Evolutionary conservation across 768 basidiomycete species (phyloP).

Genomic region (Podaxis sp.): DNA sequence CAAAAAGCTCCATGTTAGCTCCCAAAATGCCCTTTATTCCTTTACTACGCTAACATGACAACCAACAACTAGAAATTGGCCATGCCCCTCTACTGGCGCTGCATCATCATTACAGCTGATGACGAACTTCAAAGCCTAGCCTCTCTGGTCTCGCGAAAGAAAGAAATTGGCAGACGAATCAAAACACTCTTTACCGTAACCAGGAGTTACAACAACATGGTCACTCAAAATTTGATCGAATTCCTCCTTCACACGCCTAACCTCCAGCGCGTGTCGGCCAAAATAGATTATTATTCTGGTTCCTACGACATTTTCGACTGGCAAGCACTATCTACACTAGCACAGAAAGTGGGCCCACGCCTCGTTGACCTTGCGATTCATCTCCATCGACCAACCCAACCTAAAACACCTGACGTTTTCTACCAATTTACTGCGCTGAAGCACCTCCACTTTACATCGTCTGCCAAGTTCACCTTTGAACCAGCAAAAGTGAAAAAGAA

Average conservation of each 20-base stretch:
- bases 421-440: slow-evolving; percentile 1
- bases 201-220: neutral
- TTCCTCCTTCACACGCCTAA: neutral
- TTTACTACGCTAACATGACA: neutral
- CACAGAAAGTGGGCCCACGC: neutral
- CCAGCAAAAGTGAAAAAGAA: neutral
- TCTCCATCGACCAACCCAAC: slow-evolving; percentile 1
- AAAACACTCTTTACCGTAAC: neutral
- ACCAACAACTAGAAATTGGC: neutral
- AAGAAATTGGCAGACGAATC: slow-evolving; percentile 3
- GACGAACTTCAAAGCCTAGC: neutral
- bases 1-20: slow-evolving; percentile 7
- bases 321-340: neutral
- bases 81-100: slow-evolving; percentile 7
- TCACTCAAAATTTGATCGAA: slow-evolving; percentile 1
- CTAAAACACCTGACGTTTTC: slow-evolving; percentile 3
- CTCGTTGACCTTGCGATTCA: slow-evolving; percentile 6
- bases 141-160: neutral
- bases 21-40: neutral
- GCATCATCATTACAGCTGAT: neutral
- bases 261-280: neutral
- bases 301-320: neutral
- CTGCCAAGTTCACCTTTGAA: slow-evolving; percentile 3
- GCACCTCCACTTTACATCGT: slow-evolving; percentile 2
- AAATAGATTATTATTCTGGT: neutral